Evolutionary conservation across 805 yeast species (phyloP).

Genomic region (Torulaspora franciscae): DNA sequence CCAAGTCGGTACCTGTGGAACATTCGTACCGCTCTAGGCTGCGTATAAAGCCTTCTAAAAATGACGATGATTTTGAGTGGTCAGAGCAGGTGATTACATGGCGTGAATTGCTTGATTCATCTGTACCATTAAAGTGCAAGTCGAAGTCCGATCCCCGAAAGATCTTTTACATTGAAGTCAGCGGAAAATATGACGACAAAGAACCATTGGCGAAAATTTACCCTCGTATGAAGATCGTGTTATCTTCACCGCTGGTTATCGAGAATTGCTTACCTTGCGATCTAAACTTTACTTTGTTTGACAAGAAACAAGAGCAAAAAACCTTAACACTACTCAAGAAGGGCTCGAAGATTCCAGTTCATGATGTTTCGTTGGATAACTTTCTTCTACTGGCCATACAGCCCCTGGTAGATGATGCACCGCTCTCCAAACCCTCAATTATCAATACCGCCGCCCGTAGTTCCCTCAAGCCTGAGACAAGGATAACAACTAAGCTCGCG

Average conservation of each 20-base stretch:
- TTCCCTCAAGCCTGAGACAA: conserved; percentile 52
- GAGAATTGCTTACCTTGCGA: conserved; percentile 84
- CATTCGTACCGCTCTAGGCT: conserved; percentile 55
- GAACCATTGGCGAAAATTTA: conserved; percentile 71
- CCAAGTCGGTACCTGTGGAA: conserved; percentile 70
- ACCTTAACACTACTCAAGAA: conserved; percentile 58
- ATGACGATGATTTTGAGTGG: conserved; percentile 57
- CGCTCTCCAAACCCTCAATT: conserved; percentile 36
- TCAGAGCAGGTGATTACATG: conserved; percentile 58
- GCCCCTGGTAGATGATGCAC: conserved; percentile 44
- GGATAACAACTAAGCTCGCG: conserved; percentile 47
- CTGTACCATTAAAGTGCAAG: conserved; percentile 58
- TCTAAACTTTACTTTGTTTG: conserved; percentile 66
- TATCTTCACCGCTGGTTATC: conserved; percentile 82
- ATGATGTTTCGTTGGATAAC: conserved; percentile 70
- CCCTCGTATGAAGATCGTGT: conserved; percentile 73
- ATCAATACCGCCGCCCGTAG: conserved; percentile 49
- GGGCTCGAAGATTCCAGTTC: conserved; percentile 69
- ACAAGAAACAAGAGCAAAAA: conserved; percentile 62
- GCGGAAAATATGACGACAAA: conserved; percentile 55
- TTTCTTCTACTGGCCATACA: conserved; percentile 65
- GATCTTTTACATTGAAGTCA: conserved; percentile 65
- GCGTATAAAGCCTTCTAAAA: conserved; percentile 55
- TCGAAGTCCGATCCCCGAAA: conserved; percentile 40
- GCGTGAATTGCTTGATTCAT: conserved; percentile 50